Evolutionary conservation across 129 eudicot species (phyloP), one percentile per base, ranked within the genome.

Genomic region (Chrysanthemum lavandulifolium): DNA sequence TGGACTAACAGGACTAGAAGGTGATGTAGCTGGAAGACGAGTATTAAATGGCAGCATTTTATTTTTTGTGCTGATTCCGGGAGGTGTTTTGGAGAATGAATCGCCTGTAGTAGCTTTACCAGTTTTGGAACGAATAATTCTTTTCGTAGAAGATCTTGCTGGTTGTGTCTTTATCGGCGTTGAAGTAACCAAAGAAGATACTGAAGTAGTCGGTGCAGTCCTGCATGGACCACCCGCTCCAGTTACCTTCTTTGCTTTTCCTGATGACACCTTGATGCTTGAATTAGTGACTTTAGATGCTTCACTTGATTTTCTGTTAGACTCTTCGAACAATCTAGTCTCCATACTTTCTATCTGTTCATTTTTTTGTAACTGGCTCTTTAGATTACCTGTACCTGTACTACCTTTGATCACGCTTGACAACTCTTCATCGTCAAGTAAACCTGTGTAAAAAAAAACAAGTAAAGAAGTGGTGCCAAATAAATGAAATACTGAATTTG

Each of bases 391-490:
- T 15, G 74, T 84, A 50, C 64, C 78, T 15, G 74, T 84, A 50
- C 67, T 73, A 61, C 85, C 95, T 56, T 84, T 80, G 47, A 87
- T 87, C 75, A 89, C 89, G 90, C 79, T 81, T 19, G 95, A 85
- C 86, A 92, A 76, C 83, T 92, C 96, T 50, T 89, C 96, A 31
- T 82, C 71, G 56, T 86, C 96, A n/a, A 92, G 91, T 52, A 92
- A 84, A 50, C 96, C 96, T 92, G 62, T 21, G 13, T 49, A 63
- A 13, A 43, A 27, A 11, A 4, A 57, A 3, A 67, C 3, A 51
- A 51, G 59, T 6, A 12, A 55, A 18, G 33, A 64, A 49, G 16
- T 31, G 64, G 52, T 4, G 1, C 68, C 12, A 2, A 70, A 23
- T 9, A 63, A 61, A 53, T 52, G 51, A 36, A 61, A 61, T 18